These are phyloP conservation scores for Aquilaria malaccensis DNA, from an alignment of 345 rosid genomes.

Conservation along the genomic window DNA sequence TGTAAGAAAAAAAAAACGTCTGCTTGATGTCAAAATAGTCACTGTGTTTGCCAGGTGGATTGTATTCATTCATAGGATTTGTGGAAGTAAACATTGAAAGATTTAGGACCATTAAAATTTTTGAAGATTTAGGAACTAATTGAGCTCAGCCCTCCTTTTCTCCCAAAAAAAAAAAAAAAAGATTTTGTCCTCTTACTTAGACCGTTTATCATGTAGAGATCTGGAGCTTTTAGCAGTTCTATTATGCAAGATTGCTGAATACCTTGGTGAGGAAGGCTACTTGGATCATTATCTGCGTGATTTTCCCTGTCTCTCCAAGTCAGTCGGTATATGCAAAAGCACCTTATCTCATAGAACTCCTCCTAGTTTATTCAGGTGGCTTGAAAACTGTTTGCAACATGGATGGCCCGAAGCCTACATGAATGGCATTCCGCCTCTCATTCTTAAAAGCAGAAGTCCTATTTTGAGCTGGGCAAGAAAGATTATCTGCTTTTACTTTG, in stretches of 20 bases:
- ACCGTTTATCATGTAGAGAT: conserved; percentile 49
- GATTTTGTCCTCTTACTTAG: background rate
- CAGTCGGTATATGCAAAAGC: conserved; percentile 23
- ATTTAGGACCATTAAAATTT: too few species aligned
- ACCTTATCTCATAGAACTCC: conserved; percentile 47
- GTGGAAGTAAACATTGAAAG: too few species aligned
- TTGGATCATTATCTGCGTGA: conserved; percentile 85
- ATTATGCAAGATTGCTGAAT: conserved; percentile 59
- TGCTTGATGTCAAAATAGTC: too few species aligned
- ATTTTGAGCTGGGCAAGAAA: conserved; percentile 77
- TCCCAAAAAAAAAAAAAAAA: too few species aligned
- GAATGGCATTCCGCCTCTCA: conserved; percentile 67
- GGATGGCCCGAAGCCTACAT: conserved; percentile 49
- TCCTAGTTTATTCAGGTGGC: conserved; percentile 84
- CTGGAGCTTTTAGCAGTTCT: conserved; percentile 68
- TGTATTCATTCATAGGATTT: too few species aligned
- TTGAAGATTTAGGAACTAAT: too few species aligned
- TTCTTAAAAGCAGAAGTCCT: conserved; percentile 58
- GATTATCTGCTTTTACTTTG: conserved; percentile 74
- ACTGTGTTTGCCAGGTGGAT: too few species aligned
- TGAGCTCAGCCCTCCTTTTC: too few species aligned
- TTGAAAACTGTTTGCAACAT: conserved; percentile 62
- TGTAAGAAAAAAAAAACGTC: too few species aligned
- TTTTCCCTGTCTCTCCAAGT: conserved; percentile 62
- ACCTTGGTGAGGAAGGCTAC: conserved; percentile 66